Evolutionary conservation across 257 asterid genomes (phyloP), one percentile per base, ranked within the genome.

Genomic region (Capsicum chinense): DNA sequence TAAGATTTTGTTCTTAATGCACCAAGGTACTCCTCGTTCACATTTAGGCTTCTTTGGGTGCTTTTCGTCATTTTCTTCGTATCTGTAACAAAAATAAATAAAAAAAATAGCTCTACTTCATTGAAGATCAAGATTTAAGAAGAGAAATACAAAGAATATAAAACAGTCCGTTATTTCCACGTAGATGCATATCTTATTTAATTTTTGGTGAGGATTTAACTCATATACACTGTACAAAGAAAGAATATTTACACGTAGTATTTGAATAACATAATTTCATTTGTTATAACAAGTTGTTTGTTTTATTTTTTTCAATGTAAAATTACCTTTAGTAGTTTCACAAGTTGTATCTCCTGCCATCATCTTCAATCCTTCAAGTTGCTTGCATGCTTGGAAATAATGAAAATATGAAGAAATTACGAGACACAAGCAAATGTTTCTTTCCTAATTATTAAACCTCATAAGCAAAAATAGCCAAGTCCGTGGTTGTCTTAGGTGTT

Each of bases 1-100:
- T 83, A 94, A 33, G 97, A 94, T 88, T 93, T 92, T 79, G 96
- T 93, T 82, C 96, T 84, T 5, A 93, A 85, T 8, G 93, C 96
- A 39, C 92, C 86, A 2, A 94, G 91, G 64, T 93, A 94, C 79
- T 94, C 98, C 7, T 93, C 97, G n/a, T 92, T 91, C 9, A 93
- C 90, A 57, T 86, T 86, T 19, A 87, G 82, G 85, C 79, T 84
- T 86, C 60, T 84, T 8, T 79, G n/a, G 11, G 87, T 57, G 10
- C 71, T 89, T 60, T 54, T 85, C 39, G 44, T 54, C 81, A 57
- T 83, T 80, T 87, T 86, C 81, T 83, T 86, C 52, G 85, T 88
- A 74, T 87, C 97, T 93, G 92, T 83, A 89, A 85, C 9, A 10
- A 8, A 12, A 26, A 26, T 26, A 26, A 26, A 26, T 26, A 26